These are phyloP conservation scores for Botrytis byssoidea DNA, from an alignment of 2,329 filamentous ascomycete species.

Conservation along the genomic window DNA sequence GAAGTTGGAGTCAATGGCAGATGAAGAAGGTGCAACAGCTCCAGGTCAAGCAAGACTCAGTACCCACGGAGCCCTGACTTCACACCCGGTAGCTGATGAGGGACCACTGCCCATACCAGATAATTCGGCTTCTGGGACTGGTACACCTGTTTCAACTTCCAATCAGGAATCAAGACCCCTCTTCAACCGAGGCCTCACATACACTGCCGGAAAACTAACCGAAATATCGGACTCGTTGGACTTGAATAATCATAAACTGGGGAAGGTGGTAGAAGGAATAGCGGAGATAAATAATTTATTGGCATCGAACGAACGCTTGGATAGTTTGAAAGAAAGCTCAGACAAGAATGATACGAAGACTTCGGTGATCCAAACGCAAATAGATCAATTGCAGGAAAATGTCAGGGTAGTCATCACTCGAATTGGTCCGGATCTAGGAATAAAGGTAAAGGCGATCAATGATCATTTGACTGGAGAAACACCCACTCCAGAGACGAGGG, in stretches of 20 bases:
- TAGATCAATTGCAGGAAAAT: slow-evolving; percentile 37
- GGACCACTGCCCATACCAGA: background rate
- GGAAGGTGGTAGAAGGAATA: slow-evolving; percentile 28
- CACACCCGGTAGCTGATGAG: slow-evolving; percentile 3
- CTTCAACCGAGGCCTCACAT: slow-evolving; percentile 22
- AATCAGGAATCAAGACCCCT: background rate
- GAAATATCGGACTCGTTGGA: slow-evolving; percentile 33
- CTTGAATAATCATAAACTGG: slow-evolving; percentile 30
- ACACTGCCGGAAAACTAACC: slow-evolving; percentile 30
- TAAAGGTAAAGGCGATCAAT: slow-evolving; percentile 31
- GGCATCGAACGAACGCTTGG: slow-evolving; percentile 28
- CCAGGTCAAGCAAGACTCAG: background rate
- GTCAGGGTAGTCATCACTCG: slow-evolving; percentile 32
- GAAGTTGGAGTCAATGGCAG: slow-evolving; percentile 30
- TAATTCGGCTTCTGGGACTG: background rate
- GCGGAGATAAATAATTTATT: slow-evolving; percentile 27
- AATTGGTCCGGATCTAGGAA: slow-evolving; percentile 31
- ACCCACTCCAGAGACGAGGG: background rate
- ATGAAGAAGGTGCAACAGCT: slow-evolving; percentile 11
- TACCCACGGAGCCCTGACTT: background rate
- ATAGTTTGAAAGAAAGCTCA: slow-evolving; percentile 28
- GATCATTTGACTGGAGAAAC: slow-evolving; percentile 22
- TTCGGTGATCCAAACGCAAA: slow-evolving; percentile 35
- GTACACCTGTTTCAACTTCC: background rate
- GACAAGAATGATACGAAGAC: slow-evolving; percentile 32